phyloP scores from a whole-genome alignment of 2,329 filamentous ascomycete species.

The Cladorrhinum sp. region DNA sequence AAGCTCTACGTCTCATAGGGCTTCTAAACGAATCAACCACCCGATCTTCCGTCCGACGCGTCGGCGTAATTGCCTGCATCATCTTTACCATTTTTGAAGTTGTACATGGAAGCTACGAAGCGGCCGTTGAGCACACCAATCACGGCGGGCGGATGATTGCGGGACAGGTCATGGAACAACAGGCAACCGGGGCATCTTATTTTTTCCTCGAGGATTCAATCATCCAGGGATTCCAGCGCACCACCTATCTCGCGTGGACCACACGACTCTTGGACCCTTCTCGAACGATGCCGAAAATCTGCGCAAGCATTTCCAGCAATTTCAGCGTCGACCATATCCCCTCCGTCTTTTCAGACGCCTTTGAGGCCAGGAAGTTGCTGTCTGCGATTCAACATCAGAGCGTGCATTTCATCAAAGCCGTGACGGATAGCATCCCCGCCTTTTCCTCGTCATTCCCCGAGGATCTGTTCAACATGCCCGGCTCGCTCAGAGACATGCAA shows the following conservation, averaged over 20 bases:
- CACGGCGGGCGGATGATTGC: constrained; percentile 37
- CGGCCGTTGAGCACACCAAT: constrained; percentile 36
- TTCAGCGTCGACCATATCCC: constrained; percentile 23
- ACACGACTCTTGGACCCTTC: constrained; percentile 23
- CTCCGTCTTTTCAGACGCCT: constrained; percentile 22
- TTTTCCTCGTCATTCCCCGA: constrained; percentile 19
- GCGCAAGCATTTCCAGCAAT: background rate
- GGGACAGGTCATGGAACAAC: constrained; percentile 31
- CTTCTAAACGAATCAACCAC: constrained; percentile 14
- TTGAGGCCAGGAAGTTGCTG: constrained; percentile 32
- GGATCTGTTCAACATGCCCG: background rate
- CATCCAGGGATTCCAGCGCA: constrained; percentile 31
- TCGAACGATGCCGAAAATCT: constrained; percentile 16
- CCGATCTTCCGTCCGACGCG: constrained; percentile 12
- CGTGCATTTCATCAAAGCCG: constrained; percentile 26
- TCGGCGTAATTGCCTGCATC: constrained; percentile 36
- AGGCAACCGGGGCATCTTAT: background rate
- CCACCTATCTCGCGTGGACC: constrained; percentile 32
- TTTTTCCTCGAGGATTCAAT: constrained; percentile 29
- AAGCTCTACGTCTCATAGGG: constrained; percentile 32
- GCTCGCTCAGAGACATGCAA: constrained; percentile 19
- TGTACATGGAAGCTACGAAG: constrained; percentile 36
- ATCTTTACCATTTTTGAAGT: constrained; percentile 39
- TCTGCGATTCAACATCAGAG: constrained; percentile 31
- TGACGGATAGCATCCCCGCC: constrained; percentile 12